Base-by-base conservation (phyloP, 148 eudicot genomes). In the Simmondsia chinensis region DNA sequence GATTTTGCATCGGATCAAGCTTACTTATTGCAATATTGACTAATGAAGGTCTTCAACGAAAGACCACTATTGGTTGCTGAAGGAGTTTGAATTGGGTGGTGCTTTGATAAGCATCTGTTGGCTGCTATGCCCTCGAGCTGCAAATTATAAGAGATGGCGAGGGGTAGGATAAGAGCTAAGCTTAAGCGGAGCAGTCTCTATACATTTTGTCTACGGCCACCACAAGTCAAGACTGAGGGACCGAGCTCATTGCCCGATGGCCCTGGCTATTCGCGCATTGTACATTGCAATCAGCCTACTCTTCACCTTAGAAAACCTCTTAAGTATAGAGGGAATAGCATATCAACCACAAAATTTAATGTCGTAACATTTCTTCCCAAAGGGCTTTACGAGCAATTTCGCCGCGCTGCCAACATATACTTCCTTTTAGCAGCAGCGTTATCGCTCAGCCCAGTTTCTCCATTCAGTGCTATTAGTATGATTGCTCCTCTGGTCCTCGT, bases 361-460 rank as follows among this genome's bases (percentile, higher is more conserved):
- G 11, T 88, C 31, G 34, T 73, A 12, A 80, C 81, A 0, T 88
- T 80, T 56, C 55, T 88, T 43, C 96, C 96, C 1, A 88, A 88
- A 57, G 94, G 94, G n/a, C 65, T 75, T 0, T 88, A 80, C 48
- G 96, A 88, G 73, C 96, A 88, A 57, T 88, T 88, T 36, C 72
- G 94, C 2, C 96, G 96, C 22, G 96, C 88, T 33, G 96, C 96
- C 34, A 88, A 88, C 57, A 63, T 88, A 54, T 88, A 88, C 43
- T 88, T 88, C 43, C 89, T 88, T 7, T 48, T 83, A 37, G 83
- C 96, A 14, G 94, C 96, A 5, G 37, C 50, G 42, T 47, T 88
- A 13, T 88, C 96, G 1, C 75, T 83, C 30, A 80, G 95, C 12
- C 60, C 75, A 1, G 69, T 89, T 18, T 56, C 97, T 4, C 97